Base-by-base conservation (phyloP, 1,139 yeast genomes). In the Blastobotrys proliferans region DNA sequence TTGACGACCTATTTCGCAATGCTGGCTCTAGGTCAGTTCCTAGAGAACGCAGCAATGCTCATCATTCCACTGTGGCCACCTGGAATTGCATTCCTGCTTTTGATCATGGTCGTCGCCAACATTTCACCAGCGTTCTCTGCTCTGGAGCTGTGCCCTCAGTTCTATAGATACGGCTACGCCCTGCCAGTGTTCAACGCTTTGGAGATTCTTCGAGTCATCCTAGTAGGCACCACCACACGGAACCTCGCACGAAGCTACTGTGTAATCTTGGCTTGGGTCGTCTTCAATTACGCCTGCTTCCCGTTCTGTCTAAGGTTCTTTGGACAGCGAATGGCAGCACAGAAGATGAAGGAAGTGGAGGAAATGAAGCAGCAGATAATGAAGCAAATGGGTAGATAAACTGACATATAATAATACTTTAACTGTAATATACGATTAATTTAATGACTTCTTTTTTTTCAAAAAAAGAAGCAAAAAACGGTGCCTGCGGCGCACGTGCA, bases 61-160 rank as follows among this genome's bases (percentile, higher is more conserved):
- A 58, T 76, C 4, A 63, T 76, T 41, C 64, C 74, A 1, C 53
- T 60, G 30, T 69, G 66, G 34, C 78, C 79, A 5, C 73, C 76
- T n/a, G 61, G 69, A 36, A 51, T 80, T 11, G 81, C 85, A 0
- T 69, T 77, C 38, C 81, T 86, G 84, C 66, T 82, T 58, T 68
- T 80, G 50, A 69, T 74, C 47, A 77, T 77, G 73, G 79, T 80
- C 54, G 74, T 81, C 42, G 43, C 70, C 35, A 81, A 81, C 52
- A 71, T 81, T 30, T 66, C 86, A 0, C 76, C 83, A 8, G 73
- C 84, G 0, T 79, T 81, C 57, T 70, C 75, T 28, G 81, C 88
- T 2, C 57, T 81, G 53, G 79, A 68, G 2, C 61, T 82, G 39
- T 61, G 68, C 28, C 77, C 78, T 2, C 54, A 60, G 18, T 78